phyloP scores from a whole-genome alignment of 306 rosid genomes.

The Fragaria vesca region DNA sequence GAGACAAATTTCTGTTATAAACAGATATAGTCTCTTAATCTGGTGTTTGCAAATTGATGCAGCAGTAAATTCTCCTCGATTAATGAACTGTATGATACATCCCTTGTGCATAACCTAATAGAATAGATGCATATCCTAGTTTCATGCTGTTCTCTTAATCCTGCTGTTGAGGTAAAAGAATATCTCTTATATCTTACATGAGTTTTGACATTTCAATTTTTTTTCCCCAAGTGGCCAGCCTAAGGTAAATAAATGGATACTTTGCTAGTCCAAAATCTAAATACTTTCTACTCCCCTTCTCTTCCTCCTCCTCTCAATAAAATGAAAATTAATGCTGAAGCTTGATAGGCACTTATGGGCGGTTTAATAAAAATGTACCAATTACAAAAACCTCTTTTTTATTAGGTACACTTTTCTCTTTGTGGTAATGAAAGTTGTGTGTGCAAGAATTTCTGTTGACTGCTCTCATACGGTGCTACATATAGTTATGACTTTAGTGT shows the following conservation, averaged over 20 bases:
- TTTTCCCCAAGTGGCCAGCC: not conserved
- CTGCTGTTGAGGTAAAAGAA: not conserved
- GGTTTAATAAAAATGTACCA: too few species aligned
- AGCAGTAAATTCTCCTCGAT: not conserved
- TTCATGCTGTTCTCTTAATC: not conserved
- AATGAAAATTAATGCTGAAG: not conserved
- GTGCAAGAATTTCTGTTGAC: not conserved
- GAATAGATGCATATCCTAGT: not conserved
- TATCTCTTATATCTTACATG: not conserved
- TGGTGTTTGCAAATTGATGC: not conserved
- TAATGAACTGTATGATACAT: not conserved
- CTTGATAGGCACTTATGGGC: not conserved
- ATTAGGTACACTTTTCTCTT: too few species aligned
- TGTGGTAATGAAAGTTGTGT: not conserved
- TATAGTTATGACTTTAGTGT: not conserved
- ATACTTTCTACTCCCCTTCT: not conserved
- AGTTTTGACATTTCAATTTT: not conserved
- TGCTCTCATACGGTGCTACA: not conserved
- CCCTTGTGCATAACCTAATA: not conserved
- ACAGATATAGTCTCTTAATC: conserved; percentile 2
- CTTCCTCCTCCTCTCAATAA: not conserved
- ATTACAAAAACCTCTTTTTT: too few species aligned
- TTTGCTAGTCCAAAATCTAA: not conserved
- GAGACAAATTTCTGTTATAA: not conserved
- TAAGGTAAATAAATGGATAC: not conserved